Base-by-base conservation (phyloP, 768 basidiomycete species). In the Mycena rosella region DNA sequence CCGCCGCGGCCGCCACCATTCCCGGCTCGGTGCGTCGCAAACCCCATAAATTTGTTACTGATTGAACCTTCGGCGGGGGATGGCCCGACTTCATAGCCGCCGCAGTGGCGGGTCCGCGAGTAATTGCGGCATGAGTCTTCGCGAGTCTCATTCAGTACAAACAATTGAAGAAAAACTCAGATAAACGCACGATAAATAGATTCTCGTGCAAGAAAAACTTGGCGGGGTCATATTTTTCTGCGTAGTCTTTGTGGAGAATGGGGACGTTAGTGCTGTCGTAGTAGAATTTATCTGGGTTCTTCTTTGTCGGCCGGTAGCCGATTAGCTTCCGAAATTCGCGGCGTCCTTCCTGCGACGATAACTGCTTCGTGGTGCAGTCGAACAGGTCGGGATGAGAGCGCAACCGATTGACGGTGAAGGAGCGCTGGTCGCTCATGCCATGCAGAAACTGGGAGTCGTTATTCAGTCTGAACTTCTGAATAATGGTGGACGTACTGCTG, bases 61-160 rank as follows among this genome's bases (percentile, higher is more conserved):
- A 42, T 55, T 57, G 40, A 17, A 49, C 47, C 29, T 44, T 56
- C 5, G 24, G 53, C 24, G 44, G 48, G 8, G 27, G 13, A 3
- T 6, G n/a, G 38, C 20, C 32, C 6, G 22, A 32, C 36, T 42
- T 40, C 22, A 65, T 29, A 3, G 36, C 44, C 2, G 24, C 27
- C 13, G 34, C 51, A 45, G 32, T 24, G 14, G 20, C 40, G 26
- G 36, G 48, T 15, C 65, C 65, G 4, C 3, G 34, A 20, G 65
- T 66, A 15, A 66, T 45, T 2, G 65, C 65, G 26, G 58, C 49
- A 36, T 66, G 65, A 15, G 45, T 24, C 65, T 66, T 20, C 13
- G 18, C 15, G 17, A 44, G 20, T 4, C n/a, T n/a, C n/a, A n/a
- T n/a, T n/a, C n/a, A n/a, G n/a, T n/a, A n/a, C n/a, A n/a, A n/a